Conservation (phyloP, 139 green algal species). For the Chlorokybus atmophyticus region DNA sequence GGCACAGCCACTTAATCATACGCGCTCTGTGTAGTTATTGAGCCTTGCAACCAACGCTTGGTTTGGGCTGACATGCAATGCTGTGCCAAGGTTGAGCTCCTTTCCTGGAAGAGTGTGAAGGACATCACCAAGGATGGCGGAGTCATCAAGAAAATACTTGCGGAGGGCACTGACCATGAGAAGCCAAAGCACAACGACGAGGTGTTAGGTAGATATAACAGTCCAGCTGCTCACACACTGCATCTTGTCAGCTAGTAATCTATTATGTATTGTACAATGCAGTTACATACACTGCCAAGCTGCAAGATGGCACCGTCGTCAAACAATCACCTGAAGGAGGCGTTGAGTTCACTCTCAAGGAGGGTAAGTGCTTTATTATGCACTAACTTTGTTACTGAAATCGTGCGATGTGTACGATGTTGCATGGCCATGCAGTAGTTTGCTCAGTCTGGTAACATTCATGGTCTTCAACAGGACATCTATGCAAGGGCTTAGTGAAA, state of each 20-base stretch:
- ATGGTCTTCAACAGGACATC: too few species aligned
- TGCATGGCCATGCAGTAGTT: too few species aligned
- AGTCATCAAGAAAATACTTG: slow-evolving; percentile 48
- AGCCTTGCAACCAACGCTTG: too few species aligned
- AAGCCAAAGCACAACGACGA: slow-evolving; percentile 31
- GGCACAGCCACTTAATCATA: too few species aligned
- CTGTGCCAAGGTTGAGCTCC: too few species aligned
- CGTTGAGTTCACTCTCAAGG: slow-evolving; percentile 38
- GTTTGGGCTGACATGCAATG: too few species aligned
- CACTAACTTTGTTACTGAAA: too few species aligned
- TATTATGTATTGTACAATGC: slow-evolving; percentile 11
- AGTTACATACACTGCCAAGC: slow-evolving; percentile 44
- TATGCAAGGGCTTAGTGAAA: slow-evolving; percentile 66
- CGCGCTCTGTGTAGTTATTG: too few species aligned
- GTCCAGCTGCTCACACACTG: neutral
- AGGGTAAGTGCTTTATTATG: slow-evolving; percentile 10
- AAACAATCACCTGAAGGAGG: slow-evolving; percentile 34
- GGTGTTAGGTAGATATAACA: slow-evolving; percentile 27
- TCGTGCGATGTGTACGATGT: too few species aligned
- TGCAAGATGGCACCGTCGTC: slow-evolving; percentile 40
- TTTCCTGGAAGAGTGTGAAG: slow-evolving; percentile 35
- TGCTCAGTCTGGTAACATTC: too few species aligned
- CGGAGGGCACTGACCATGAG: slow-evolving; percentile 25
- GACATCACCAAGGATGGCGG: slow-evolving; percentile 47
- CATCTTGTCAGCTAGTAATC: too few species aligned